A percentile compares a stretch with the other conserved stretches of the same genome.
phyloP scores from a whole-genome alignment of 225 moss, liverwort and hornwort genomes.

The Straminergon stramineum region DNA sequence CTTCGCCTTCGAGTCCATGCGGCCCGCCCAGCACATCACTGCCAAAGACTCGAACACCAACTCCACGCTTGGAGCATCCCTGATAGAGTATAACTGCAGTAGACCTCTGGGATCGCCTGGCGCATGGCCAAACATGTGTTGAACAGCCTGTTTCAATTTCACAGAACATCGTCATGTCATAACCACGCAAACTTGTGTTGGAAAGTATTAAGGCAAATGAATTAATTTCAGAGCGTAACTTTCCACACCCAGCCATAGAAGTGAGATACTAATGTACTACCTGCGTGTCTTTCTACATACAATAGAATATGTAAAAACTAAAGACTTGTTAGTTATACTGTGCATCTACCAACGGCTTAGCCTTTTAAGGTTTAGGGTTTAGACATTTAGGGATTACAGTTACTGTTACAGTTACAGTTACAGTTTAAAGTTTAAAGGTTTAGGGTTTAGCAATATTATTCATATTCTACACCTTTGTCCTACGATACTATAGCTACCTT shows the following conservation, averaged over 20 bases:
- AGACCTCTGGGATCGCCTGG: slow-evolving; percentile 43
- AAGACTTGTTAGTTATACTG: neutral
- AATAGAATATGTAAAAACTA: neutral
- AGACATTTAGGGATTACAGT: no score
- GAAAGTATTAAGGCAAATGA: neutral
- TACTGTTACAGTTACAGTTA: neutral
- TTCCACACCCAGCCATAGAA: neutral
- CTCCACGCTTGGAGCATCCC: slow-evolving; percentile 56
- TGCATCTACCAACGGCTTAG: neutral
- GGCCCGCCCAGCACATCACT: slow-evolving; percentile 78
- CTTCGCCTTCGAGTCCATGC: slow-evolving; percentile 59
- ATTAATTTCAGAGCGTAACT: neutral
- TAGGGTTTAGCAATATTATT: neutral
- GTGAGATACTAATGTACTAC: neutral
- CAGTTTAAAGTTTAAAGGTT: neutral
- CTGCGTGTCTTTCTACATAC: neutral
- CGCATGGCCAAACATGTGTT: slow-evolving; percentile 32
- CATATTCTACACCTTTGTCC: neutral
- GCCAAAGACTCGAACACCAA: slow-evolving; percentile 75
- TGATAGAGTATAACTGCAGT: slow-evolving; percentile 60
- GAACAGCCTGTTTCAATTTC: slow-evolving; percentile 50
- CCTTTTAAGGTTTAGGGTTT: neutral
- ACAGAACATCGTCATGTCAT: neutral
- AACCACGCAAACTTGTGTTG: neutral
- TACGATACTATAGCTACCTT: neutral